Base-by-base conservation (phyloP, 1,284 basidiomycete species). In the Meripilus lineatus region DNA sequence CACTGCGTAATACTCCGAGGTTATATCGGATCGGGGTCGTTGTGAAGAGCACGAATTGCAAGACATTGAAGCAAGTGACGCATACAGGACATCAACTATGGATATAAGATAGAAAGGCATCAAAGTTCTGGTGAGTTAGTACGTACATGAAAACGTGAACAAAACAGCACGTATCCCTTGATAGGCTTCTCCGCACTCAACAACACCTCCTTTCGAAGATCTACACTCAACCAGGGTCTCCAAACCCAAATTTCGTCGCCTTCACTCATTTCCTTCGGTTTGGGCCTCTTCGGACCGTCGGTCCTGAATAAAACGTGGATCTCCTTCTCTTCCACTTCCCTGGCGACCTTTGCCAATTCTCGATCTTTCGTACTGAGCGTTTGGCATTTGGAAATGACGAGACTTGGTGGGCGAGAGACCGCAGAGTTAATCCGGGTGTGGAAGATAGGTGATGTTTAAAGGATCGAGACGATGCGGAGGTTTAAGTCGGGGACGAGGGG, bases 211-310 rank as follows among this genome's bases (percentile, higher is more conserved):
- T n/a, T n/a, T n/a, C 11, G 18, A 17, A 36, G 10, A 8, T 36
- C 34, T 17, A 20, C 15, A 15, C 28, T 10, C 20, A 38, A 21
- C 36, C 36, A 38, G 10, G 36, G 36, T 38, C 36, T 38, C 36
- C 36, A 38, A 38, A 38, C 20, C 36, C 36, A 11, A 5, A 38
- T 7, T 8, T 8, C 6, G 11, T 10, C 5, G 7, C 15, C 36
- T 22, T 21, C 15, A 10, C 25, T 38, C 8, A 38, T 6, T 7
- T 18, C 5, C 22, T 20, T 7, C 5, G 36, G 36, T 7, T 18
- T 18, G 15, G 11, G 20, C 11, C 20, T 23, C 8, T 10, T 23
- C 10, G 36, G 36, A 6, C 20, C 20, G 15, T 38, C 36, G 11
- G 25, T 10, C 11, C 36, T 18, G 20, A 38, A 8, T 13, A 38